Percentiles rank a stretch among this genome's conserved stretches.
Conservation (phyloP, 108 stramenopile species). For the Cyclotella choctawhatcheeana region DNA sequence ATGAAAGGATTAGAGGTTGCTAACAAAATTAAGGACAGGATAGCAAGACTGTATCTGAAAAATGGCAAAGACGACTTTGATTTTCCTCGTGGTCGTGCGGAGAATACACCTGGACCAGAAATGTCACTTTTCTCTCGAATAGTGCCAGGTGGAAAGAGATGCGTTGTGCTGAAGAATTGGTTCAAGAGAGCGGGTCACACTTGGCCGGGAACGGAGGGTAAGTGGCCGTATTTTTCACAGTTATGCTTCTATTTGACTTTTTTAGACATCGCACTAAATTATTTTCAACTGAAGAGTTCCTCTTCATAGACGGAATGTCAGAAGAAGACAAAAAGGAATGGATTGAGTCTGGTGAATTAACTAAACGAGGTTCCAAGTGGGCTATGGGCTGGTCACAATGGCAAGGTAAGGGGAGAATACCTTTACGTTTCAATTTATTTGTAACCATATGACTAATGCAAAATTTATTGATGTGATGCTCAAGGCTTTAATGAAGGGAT, state of each 20-base stretch:
- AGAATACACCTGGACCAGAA: conserved; percentile 43
- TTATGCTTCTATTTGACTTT: no score
- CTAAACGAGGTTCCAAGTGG: conserved; percentile 11
- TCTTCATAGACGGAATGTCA: conserved; percentile 26
- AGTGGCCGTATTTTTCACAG: no score
- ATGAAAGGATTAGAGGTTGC: conserved; percentile 18
- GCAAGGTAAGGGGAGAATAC: conserved; percentile 12
- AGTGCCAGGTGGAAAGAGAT: conserved; percentile 47
- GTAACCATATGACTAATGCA: no score
- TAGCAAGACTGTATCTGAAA: conserved; percentile 26
- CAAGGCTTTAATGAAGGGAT: conserved; percentile 47
- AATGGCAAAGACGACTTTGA: conserved; percentile 46
- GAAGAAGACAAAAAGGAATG: conserved; percentile 11
- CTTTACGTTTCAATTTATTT: no score
- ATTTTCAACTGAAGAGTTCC: conserved; percentile 36
- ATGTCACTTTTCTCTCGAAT: conserved; percentile 40
- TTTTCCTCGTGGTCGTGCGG: conserved; percentile 8
- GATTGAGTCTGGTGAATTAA: conserved; percentile 27
- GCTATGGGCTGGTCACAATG: conserved; percentile 38
- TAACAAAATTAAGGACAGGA: conserved; percentile 18
- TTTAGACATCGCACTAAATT: no score
- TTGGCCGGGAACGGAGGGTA: conserved; percentile 3
- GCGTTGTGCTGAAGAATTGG: conserved; percentile 45
- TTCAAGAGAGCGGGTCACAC: conserved; percentile 25
- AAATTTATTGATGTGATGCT: no score